Percentiles rank a stretch among this genome's conserved stretches.
These are phyloP conservation scores for Spongispora temasekensis DNA, from an alignment of 1,284 basidiomycete species.

Conservation along the genomic window DNA sequence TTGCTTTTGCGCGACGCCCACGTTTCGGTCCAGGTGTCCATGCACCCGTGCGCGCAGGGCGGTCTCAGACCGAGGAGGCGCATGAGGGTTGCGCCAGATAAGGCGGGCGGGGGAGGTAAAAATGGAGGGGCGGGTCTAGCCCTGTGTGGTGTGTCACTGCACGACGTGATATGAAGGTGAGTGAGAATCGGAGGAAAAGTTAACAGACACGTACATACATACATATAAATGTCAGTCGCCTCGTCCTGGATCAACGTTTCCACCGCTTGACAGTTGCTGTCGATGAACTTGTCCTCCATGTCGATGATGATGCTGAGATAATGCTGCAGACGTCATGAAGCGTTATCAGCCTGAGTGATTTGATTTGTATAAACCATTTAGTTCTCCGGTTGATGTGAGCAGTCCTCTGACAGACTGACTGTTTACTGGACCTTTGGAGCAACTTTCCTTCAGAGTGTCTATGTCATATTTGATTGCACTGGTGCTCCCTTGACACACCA, in stretches of 20 bases:
- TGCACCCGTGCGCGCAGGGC: slow-evolving; percentile 53
- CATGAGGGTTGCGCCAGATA: slow-evolving; percentile 48
- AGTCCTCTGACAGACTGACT: too few relatives aligned
- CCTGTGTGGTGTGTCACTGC: slow-evolving; percentile 37
- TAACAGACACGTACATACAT: slow-evolving; percentile 51
- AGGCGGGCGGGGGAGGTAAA: slow-evolving; percentile 64
- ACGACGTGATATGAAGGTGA: background rate
- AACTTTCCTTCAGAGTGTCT: too few relatives aligned
- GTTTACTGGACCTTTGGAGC: too few relatives aligned
- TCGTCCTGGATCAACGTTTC: slow-evolving; percentile 39
- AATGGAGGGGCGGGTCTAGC: slow-evolving; percentile 61
- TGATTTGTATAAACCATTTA: too few relatives aligned
- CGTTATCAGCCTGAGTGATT: too few relatives aligned
- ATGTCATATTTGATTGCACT: too few relatives aligned
- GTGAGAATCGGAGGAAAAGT: background rate
- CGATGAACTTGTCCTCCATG: too few relatives aligned
- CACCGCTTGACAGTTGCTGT: slow-evolving; percentile 43
- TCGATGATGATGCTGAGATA: too few relatives aligned
- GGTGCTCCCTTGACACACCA: too few relatives aligned
- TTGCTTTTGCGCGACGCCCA: too few relatives aligned
- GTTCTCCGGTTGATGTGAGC: too few relatives aligned
- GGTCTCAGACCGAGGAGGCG: slow-evolving; percentile 44
- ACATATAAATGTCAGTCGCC: slow-evolving; percentile 59
- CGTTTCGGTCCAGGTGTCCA: too few relatives aligned
- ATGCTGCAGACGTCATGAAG: slow-evolving; percentile 30